Base-by-base conservation (phyloP, 2,329 filamentous ascomycete species). In the Fusarium azukiicola region DNA sequence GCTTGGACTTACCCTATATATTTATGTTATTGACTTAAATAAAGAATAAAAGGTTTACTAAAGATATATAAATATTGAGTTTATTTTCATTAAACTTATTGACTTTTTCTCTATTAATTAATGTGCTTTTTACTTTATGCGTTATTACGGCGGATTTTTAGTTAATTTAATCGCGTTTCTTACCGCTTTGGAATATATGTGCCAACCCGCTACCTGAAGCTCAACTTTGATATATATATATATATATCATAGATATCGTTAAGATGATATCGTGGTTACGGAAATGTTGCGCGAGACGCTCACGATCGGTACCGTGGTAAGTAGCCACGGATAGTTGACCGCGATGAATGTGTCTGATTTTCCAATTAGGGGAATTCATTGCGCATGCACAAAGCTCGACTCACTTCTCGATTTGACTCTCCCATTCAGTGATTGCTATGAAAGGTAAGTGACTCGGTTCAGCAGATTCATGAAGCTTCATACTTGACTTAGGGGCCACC, bases 361-460 rank as follows among this genome's bases (percentile, higher is more conserved):
- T 40, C 4, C 0, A 14, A 32, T 67, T 40, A 76, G 14, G 10
- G 50, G 17, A 17, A 67, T 63, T 13, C 3, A 32, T 42, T 50
- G 19, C 12, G 9, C 5, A 27, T 8, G 1, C 8, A 27, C 1
- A 21, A 23, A 58, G 49, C 21, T 47, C 1, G 42, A 19, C 58
- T 11, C 21, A 74, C 73, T 27, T 69, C 5, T 70, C 63, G 16
- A 50, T 75, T n/a, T 74, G 72, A 5, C 21, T 68, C 4, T 87
- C 84, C 17, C 81, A 82, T 0, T 79, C 78, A 19, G 87, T 67
- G 6, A 85, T 86, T 9, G 84, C 84, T 77, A 86, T 84, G 0
- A 80, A 84, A 5, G 5, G 21, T 79, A 42, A 74, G 52, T 4
- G 0, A 40, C 10, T 2, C 12, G 2, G 2, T 19, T 4, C 6